Evolutionary conservation across 805 yeast species (phyloP), one percentile per base, ranked within the genome.

Genomic region (Blastobotrys robertii): DNA sequence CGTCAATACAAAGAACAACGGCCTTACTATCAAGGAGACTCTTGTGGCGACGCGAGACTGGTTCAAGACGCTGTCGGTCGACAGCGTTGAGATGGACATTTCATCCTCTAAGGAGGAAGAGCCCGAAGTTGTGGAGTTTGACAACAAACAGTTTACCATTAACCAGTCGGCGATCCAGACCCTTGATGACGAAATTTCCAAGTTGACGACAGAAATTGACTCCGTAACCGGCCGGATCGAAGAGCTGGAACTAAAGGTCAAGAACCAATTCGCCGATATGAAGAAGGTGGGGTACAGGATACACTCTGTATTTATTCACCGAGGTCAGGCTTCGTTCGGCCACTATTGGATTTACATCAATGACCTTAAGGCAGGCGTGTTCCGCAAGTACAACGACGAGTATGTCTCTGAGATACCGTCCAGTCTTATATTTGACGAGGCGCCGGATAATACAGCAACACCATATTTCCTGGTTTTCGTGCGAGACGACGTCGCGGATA

Each of bases 311-410:
- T 92, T 92, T 57, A 86, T 92, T 38, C 98, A 92, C 60, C 69
- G 96, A 40, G 98, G 98, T 5, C 94, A 87, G 55, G 97, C 96
- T 0, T 79, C 86, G 41, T 90, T 84, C 57, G 98, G 98, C 2
- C 98, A 92, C 62, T 92, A 92, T 62, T 92, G 97, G 97, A 76
- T 90, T 12, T 92, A 90, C 58, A 88, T 92, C 48, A 77, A 75
- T 46, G 97, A 92, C 61, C 75, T 78, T 2, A 72, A 72, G 48
- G 69, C 71, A 13, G 72, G 74, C 25, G 65, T 83, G 14, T 92
- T 78, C 75, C 70, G 96, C 48, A 88, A 86, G 66, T 92, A 92
- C 62, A 92, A 92, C 57, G 98, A 92, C 65, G 97, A 92, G 55
- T 71, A 73, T n/a, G 94, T 92, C n/a, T 77, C 86, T 2, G 94